These are phyloP conservation scores for Blastobotrys mokoenaii DNA, from an alignment of 805 yeast genomes.

Conservation along the genomic window DNA sequence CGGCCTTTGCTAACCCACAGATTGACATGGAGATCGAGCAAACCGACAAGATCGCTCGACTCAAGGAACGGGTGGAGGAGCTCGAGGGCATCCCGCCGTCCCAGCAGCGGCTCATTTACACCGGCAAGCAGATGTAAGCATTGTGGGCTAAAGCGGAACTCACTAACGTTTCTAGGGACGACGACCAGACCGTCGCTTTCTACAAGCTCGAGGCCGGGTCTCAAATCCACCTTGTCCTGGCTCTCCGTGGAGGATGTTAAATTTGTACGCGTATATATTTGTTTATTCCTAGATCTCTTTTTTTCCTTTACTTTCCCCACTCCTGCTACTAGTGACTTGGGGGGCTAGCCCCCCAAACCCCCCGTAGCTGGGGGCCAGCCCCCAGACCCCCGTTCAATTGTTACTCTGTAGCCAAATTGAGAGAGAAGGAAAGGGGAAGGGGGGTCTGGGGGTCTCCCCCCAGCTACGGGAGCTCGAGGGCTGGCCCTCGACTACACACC, in stretches of 20 bases:
- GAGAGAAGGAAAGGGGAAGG: too few species aligned
- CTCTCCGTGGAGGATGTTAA: conserved; percentile 75
- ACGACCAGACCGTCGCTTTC: conserved; percentile 60
- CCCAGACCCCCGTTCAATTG: too few species aligned
- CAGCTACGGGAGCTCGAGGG: neutral
- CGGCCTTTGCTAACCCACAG: neutral
- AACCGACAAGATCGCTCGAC: conserved; percentile 43
- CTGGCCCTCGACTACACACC: neutral
- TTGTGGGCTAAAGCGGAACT: too few species aligned
- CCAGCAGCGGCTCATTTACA: conserved; percentile 84
- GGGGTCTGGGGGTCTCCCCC: too few species aligned
- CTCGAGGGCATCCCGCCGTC: conserved; percentile 96
- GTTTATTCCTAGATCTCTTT: neutral
- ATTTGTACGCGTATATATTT: too few species aligned
- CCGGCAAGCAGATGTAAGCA: conserved; percentile 79
- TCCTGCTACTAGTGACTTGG: too few species aligned
- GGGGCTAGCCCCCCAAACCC: neutral
- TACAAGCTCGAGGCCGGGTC: conserved; percentile 81
- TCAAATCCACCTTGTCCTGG: conserved; percentile 80
- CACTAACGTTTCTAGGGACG: conserved; percentile 39
- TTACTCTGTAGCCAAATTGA: too few species aligned
- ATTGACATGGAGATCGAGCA: neutral
- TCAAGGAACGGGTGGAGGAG: conserved; percentile 90
- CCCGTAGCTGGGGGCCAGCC: too few species aligned
- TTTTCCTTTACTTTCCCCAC: too few species aligned